Percentiles rank a stretch among this genome's conserved stretches.
Conservation (phyloP, 208 protist species). For the Acanthamoeba healyi region DNA sequence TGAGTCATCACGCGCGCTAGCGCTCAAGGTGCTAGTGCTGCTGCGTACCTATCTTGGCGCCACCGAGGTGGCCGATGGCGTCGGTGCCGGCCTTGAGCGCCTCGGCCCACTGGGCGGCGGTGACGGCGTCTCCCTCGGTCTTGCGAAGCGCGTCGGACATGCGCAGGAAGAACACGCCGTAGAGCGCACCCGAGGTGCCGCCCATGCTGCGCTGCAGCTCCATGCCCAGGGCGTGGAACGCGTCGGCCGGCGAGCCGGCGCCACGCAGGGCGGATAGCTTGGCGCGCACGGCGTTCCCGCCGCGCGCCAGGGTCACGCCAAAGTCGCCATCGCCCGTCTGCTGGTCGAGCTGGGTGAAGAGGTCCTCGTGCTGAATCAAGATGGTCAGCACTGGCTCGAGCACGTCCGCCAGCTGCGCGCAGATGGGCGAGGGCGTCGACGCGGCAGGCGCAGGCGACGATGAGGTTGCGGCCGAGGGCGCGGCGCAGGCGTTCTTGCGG, state of each 20-base stretch:
- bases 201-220: conserved; percentile 68
- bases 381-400: neutral
- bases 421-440: neutral
- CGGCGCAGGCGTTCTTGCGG: neutral
- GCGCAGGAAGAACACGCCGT: conserved; percentile 75
- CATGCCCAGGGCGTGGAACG: neutral
- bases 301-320: conserved; percentile 38
- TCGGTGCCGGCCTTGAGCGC: conserved; percentile 43
- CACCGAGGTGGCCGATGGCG: conserved; percentile 60
- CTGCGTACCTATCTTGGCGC: conserved; percentile 47
- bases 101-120: neutral
- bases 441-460: neutral
- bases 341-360: conserved; percentile 46
- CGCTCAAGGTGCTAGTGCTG: no score
- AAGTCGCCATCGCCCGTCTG: conserved; percentile 67
- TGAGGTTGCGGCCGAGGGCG: neutral
- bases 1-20: no score
- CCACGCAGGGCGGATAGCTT: neutral
- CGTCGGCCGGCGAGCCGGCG: neutral
- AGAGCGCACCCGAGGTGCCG: conserved; percentile 73
- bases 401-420: neutral
- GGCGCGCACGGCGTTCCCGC: neutral
- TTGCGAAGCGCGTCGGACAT: neutral
- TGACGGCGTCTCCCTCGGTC: neutral
- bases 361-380: conserved; percentile 20